A percentile compares a stretch with the other conserved stretches of the same genome.
Conservation (phyloP, 495 filamentous ascomycete species). For the Aspergillus indologenus region DNA sequence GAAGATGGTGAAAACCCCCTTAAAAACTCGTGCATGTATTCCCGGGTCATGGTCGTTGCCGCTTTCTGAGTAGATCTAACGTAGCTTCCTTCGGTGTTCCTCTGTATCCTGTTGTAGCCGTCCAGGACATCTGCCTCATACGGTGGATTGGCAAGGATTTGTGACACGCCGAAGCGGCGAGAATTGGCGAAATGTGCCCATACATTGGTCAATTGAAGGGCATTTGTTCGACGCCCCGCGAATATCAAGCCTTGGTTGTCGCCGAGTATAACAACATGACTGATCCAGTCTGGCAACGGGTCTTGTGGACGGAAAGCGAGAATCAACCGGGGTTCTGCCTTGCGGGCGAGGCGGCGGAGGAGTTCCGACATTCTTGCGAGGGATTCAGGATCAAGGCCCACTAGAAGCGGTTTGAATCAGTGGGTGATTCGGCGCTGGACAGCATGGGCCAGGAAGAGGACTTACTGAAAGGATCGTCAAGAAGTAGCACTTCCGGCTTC, state of each 20-base stretch:
- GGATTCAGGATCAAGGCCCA: constrained; percentile 89
- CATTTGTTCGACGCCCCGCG: constrained; percentile 22
- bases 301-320: constrained; percentile 82
- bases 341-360: constrained; percentile 60
- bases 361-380: constrained; percentile 64
- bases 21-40: neutral
- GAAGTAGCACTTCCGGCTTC: constrained; percentile 73
- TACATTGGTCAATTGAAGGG: too few relatives aligned
- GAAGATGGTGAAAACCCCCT: too few relatives aligned
- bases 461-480: constrained; percentile 91
- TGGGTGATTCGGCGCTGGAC: neutral
- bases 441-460: neutral
- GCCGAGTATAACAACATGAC: constrained; percentile 68
- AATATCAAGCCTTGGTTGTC: constrained; percentile 56
- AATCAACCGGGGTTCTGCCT: constrained; percentile 65
- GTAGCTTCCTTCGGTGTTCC: too few relatives aligned
- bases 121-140: too few relatives aligned
- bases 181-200: too few relatives aligned
- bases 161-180: too few relatives aligned
- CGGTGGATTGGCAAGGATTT: too few relatives aligned
- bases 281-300: constrained; percentile 83
- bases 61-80: too few relatives aligned
- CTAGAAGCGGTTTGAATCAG: constrained; percentile 20
- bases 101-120: too few relatives aligned
- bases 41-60: neutral